Percentiles rank a stretch among this genome's conserved stretches.
Conservation (phyloP, 2,329 filamentous ascomycete genomes). For the Cadophora sp. region DNA sequence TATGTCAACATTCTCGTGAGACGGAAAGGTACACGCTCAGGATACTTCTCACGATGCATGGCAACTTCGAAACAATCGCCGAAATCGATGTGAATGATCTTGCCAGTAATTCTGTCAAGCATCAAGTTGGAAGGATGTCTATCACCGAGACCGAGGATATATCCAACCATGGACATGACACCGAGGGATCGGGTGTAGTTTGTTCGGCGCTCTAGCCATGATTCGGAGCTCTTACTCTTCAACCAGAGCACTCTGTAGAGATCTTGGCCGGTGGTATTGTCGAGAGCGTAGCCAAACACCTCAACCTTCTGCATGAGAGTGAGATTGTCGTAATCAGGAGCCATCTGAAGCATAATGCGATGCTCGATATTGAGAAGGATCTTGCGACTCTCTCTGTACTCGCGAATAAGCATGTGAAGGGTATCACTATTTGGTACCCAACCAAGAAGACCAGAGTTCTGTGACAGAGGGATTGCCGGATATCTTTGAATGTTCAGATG, state of each 20-base stretch:
- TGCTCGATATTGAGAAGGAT: constrained; percentile 99
- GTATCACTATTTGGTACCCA: constrained; percentile 99
- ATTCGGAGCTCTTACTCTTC: constrained; percentile 97
- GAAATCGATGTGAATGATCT: constrained; percentile 98
- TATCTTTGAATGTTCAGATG: constrained; percentile 97
- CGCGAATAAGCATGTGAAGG: constrained; percentile 92
- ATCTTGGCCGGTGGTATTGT: constrained; percentile 99
- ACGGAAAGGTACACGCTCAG: constrained; percentile 96
- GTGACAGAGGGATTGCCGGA: constrained; percentile 94
- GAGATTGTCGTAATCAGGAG: constrained; percentile 97
- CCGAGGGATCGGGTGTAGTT: constrained; percentile 97
- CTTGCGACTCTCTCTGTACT: constrained; percentile 96
- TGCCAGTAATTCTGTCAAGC: constrained; percentile 94
- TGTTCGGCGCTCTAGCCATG: constrained; percentile 97
- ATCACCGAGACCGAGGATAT: constrained; percentile 95
- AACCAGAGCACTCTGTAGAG: constrained; percentile 98
- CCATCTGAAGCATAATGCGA: constrained; percentile 99
- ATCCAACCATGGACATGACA: constrained; percentile 99
- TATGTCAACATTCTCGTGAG: constrained; percentile 99
- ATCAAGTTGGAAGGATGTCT: constrained; percentile 97
- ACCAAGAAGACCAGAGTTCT: constrained; percentile 92
- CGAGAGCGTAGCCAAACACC: constrained; percentile 97
- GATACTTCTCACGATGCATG: constrained; percentile 99
- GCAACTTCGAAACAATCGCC: constrained; percentile 99
- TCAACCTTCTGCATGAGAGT: constrained; percentile 99